A percentile compares a stretch with the other conserved stretches of the same genome.
Conservation (phyloP, 805 yeast genomes). For the Lipomyces starkeyi region DNA sequence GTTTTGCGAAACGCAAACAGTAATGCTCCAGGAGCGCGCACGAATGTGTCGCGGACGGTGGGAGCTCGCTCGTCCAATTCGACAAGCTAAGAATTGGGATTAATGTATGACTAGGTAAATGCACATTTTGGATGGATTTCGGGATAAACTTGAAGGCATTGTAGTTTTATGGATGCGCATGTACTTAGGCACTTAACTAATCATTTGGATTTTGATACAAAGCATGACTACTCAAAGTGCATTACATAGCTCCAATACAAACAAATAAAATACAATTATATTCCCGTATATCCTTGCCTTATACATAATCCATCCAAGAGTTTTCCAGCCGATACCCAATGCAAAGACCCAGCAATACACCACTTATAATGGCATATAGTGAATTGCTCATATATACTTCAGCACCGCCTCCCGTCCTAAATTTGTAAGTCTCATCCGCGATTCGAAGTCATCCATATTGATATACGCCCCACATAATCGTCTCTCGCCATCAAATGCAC, state of each 20-base stretch:
- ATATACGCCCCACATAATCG: slow-evolving; percentile 76
- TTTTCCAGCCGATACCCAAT: not conserved
- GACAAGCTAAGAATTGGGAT: not conserved
- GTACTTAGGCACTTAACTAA: not conserved
- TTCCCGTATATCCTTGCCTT: not conserved
- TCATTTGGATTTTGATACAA: not conserved
- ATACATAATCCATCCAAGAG: not conserved
- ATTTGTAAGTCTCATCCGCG: slow-evolving; percentile 54
- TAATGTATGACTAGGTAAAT: not conserved
- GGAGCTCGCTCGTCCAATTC: not conserved
- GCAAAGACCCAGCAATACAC: not conserved
- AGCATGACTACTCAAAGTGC: not conserved
- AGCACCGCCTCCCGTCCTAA: slow-evolving; percentile 54
- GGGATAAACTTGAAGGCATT: not conserved
- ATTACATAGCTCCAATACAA: not conserved
- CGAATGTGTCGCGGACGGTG: not conserved
- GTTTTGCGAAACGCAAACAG: slow-evolving; percentile 15
- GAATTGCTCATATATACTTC: slow-evolving; percentile 11
- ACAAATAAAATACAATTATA: not conserved
- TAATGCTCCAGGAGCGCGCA: not conserved
- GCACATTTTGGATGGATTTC: not conserved
- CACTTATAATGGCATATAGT: not conserved
- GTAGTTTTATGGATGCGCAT: not conserved
- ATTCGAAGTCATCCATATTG: slow-evolving; percentile 68
- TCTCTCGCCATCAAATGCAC: slow-evolving; percentile 68